Base-by-base conservation (phyloP, 2,329 filamentous ascomycete genomes). In the Sporothrix dimorphospora region DNA sequence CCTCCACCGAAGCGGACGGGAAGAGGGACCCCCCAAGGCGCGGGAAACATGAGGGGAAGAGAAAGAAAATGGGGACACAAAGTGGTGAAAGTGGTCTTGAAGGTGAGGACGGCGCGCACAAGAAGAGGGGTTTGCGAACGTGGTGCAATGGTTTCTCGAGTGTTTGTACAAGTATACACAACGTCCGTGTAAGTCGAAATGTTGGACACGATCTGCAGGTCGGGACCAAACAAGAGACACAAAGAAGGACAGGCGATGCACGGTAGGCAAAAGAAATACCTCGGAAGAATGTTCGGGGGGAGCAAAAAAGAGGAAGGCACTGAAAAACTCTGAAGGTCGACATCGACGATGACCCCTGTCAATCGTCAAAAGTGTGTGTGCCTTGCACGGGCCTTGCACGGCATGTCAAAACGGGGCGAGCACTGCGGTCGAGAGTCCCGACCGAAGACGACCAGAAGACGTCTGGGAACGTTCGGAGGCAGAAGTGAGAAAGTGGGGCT, bases 1-100 rank as follows among this genome's bases (percentile, higher is more conserved):
- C 57, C 57, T 40, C 57, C 57, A 63, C 57, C 16, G 57, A 21
- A 40, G 34, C 34, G 34, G 57, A 61, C 34, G 19, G 57, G 57
- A 21, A 42, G n/a, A 24, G 4, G 27, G 16, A n/a, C n/a, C n/a
- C n/a, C 53, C 24, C 12, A 57, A 57, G 38, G 34, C 16, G 57
- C 30, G 30, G 57, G 34, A 61, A 61, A 40, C 19, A 63, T 21
- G 57, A 24, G n/a, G 57, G 57, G 19, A 7, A 19, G 34, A 14
- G 6, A 63, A 63, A 30, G 27, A 34, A 34, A 34, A 57, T 57
- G 57, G 57, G 12, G 57, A 42, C 57, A 53, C n/a, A 14, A 27
- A 53, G 49, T 53, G 49, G 55, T 34, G 30, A 21, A 63, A 24
- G 57, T 42, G 57, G 57, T 61, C 30, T n/a, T 7, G 8, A n/a